Evolutionary conservation across 2,329 filamentous ascomycete species (phyloP).

Genomic region (Penicillium occitanis): DNA sequence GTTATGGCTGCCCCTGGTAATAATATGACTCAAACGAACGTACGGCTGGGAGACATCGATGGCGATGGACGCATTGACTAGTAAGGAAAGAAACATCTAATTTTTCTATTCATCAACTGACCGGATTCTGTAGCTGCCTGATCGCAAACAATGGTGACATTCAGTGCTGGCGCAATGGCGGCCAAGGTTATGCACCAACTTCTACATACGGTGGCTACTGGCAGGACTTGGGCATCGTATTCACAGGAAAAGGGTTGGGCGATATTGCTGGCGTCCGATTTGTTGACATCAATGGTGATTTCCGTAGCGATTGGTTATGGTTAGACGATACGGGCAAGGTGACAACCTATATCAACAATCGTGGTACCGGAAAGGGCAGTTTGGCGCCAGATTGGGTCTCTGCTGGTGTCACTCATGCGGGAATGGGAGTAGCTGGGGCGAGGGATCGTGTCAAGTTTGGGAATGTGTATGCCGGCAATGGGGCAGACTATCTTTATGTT

Average conservation of each 20-base stretch:
- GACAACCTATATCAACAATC: conserved; percentile 1
- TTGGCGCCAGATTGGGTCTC: background rate
- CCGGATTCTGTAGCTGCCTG: background rate
- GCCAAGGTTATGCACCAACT: background rate
- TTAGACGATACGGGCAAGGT: conserved; percentile 18
- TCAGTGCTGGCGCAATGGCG: background rate
- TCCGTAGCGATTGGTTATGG: conserved; percentile 27
- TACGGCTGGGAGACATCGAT: background rate
- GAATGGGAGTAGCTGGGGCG: background rate
- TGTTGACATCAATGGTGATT: conserved; percentile 31
- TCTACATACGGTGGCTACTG: background rate
- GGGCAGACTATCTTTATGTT: background rate
- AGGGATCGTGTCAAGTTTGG: background rate
- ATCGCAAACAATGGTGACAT: background rate
- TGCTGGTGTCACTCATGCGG: background rate
- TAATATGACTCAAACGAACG: background rate
- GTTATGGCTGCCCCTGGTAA: background rate
- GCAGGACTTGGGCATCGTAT: background rate
- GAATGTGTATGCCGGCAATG: background rate
- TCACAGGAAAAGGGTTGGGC: background rate
- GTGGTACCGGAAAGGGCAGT: background rate
- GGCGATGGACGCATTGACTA: conserved; percentile 1
- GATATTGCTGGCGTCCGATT: conserved; percentile 17
- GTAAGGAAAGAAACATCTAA: background rate
- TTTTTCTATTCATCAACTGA: background rate